Base-by-base conservation (phyloP, 257 asterid species). In the Penstemon eatonii region DNA sequence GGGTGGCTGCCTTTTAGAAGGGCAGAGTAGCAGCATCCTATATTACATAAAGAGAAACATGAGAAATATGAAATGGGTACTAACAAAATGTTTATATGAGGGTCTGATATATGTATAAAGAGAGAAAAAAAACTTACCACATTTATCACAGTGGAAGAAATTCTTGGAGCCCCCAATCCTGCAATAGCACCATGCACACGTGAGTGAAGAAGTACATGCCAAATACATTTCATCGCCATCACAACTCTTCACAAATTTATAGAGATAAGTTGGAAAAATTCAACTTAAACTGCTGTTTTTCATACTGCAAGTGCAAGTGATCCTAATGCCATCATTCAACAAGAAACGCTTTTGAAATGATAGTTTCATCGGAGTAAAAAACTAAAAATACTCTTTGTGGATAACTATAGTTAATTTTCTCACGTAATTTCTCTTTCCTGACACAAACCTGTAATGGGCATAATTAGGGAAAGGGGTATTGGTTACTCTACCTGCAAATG, bases 121-220 rank as follows among this genome's bases (percentile, higher is more conserved):
- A 56, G 47, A 12, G 62, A 40, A n/a, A 43, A 43, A 47, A 63
- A 49, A 77, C 89, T 72, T 70, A 83, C 96, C 74, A 66, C 95
- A 87, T 81, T 78, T 85, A 55, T 79, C 54, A 55, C 96, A 89
- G 63, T 89, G 95, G 53, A 89, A 85, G 72, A 83, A 89, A 59
- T 89, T 89, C 45, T 83, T 83, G 49, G 69, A 77, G 45, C 96
- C 95, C 33, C 95, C 96, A 71, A 81, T 82, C 79, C 92, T 89
- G 84, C 74, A 82, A 74, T 8, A 73, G 3, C n/a, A 50, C 15
- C 65, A 39, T 40, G 13, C 19, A 59, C 44, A 12, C 45, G 54
- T n/a, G 40, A 19, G 63, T 37, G 49, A 45, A 65, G 55, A 40
- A 56, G 63, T 6, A 56, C 49, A 13, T 44, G 64, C 39, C 44